A percentile compares a stretch with the other conserved stretches of the same genome.
Evolutionary conservation across 345 rosid genomes (phyloP).

Genomic region (Eucalyptus regnans): DNA sequence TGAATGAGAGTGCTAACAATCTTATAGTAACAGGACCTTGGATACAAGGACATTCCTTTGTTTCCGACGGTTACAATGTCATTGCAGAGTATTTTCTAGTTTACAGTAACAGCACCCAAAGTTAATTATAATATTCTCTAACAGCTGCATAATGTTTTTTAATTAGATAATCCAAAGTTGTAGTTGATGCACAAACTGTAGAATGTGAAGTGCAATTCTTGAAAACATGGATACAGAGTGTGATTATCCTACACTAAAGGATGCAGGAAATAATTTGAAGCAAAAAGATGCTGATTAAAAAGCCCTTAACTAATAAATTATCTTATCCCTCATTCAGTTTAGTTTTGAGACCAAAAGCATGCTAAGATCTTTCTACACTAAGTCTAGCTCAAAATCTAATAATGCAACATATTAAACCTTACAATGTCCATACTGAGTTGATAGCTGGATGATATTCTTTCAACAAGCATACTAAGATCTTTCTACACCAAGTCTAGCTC

Average conservation of each 20-base stretch:
- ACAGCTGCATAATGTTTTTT: not conserved
- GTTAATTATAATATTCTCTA: not conserved
- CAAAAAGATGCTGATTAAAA: not conserved
- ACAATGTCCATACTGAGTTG: too few relatives aligned
- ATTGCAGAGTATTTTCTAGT: not conserved
- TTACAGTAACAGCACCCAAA: not conserved
- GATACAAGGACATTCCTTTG: not conserved
- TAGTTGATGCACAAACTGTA: not conserved
- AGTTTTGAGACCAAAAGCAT: not conserved
- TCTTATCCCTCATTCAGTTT: not conserved
- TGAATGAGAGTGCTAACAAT: not conserved
- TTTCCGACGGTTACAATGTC: not conserved
- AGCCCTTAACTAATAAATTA: not conserved
- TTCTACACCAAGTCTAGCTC: not conserved
- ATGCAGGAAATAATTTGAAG: not conserved
- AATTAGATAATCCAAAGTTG: not conserved
- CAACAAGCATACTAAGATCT: not conserved
- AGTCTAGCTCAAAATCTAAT: not conserved
- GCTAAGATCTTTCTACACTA: not conserved
- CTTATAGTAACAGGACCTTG: not conserved
- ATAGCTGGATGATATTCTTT: not conserved
- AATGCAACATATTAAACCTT: not conserved
- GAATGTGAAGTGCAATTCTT: not conserved
- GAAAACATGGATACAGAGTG: not conserved
- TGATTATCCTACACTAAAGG: not conserved